A percentile compares a stretch with the other conserved stretches of the same genome.
These are phyloP conservation scores for Capronia americana DNA, from an alignment of 2,329 filamentous ascomycete species.

Conservation along the genomic window DNA sequence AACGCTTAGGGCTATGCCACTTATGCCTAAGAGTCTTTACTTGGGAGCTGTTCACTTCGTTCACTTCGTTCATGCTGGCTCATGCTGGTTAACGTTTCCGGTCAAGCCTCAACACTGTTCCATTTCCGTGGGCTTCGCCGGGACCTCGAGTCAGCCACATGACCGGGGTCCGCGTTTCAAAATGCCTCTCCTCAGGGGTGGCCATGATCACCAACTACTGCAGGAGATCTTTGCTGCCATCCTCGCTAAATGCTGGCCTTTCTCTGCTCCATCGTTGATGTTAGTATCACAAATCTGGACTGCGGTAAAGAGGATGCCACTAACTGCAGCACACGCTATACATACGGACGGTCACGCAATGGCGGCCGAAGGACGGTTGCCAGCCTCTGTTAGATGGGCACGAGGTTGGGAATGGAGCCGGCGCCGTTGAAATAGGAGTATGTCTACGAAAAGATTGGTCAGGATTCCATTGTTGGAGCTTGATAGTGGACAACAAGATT, in stretches of 20 bases:
- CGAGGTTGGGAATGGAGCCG: neutral
- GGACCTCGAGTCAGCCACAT: conserved; percentile 15
- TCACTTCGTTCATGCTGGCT: conserved; percentile 6
- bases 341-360: neutral
- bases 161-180: conserved; percentile 19
- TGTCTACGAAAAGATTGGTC: neutral
- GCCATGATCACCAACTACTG: conserved; percentile 6
- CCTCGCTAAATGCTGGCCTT: conserved; percentile 3
- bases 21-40: conserved; percentile 5
- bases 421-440: neutral
- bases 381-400: neutral
- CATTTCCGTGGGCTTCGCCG: conserved; percentile 10
- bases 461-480: neutral
- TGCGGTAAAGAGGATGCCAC: neutral
- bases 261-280: neutral
- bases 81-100: conserved; percentile 10
- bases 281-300: neutral
- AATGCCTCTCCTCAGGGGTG: conserved; percentile 20
- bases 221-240: conserved; percentile 19
- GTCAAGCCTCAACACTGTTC: conserved; percentile 3
- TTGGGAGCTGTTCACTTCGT: neutral
- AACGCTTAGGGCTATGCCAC: conserved; percentile 8
- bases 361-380: neutral
- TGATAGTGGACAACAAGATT: neutral
- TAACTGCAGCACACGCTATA: neutral